Evolutionary conservation across 2,329 filamentous ascomycete genomes (phyloP).

Genomic region (Didymella lethalis): DNA sequence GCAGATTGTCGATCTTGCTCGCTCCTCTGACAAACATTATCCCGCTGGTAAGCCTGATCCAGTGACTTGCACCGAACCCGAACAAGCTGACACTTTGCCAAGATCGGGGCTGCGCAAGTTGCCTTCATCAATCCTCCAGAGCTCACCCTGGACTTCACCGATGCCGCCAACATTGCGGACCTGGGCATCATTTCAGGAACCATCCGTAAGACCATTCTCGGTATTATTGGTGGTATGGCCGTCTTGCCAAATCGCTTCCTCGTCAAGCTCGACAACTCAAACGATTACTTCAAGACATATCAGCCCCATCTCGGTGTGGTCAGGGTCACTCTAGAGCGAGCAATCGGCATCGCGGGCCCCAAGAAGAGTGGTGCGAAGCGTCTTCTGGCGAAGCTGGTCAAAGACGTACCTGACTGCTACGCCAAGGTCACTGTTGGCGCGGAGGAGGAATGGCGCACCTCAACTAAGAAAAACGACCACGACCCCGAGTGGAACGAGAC

Average conservation of each 20-base stretch:
- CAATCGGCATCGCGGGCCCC: constrained; percentile 50
- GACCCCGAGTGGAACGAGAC: constrained; percentile 60
- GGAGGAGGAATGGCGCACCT: constrained; percentile 56
- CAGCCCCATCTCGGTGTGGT: constrained; percentile 55
- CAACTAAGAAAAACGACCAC: constrained; percentile 53
- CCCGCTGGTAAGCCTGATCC: constrained; percentile 50
- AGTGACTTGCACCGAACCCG: neutral
- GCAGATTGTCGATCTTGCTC: constrained; percentile 56
- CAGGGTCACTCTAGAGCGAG: constrained; percentile 55
- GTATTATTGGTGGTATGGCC: constrained; percentile 56
- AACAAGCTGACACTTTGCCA: constrained; percentile 29
- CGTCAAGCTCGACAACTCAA: constrained; percentile 57
- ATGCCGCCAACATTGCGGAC: constrained; percentile 58
- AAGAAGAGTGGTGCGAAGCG: constrained; percentile 52
- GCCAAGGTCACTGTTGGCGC: constrained; percentile 56
- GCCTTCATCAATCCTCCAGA: constrained; percentile 59
- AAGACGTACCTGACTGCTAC: constrained; percentile 59
- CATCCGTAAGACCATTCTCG: constrained; percentile 56
- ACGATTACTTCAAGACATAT: constrained; percentile 60
- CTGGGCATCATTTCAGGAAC: constrained; percentile 52
- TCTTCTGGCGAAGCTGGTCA: constrained; percentile 55
- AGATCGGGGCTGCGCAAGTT: constrained; percentile 59
- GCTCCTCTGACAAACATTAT: constrained; percentile 57
- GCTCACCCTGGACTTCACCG: constrained; percentile 58
- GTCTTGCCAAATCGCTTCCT: constrained; percentile 61